Conservation (phyloP, 1,284 basidiomycete genomes). For the Rhizoctonia solani region DNA sequence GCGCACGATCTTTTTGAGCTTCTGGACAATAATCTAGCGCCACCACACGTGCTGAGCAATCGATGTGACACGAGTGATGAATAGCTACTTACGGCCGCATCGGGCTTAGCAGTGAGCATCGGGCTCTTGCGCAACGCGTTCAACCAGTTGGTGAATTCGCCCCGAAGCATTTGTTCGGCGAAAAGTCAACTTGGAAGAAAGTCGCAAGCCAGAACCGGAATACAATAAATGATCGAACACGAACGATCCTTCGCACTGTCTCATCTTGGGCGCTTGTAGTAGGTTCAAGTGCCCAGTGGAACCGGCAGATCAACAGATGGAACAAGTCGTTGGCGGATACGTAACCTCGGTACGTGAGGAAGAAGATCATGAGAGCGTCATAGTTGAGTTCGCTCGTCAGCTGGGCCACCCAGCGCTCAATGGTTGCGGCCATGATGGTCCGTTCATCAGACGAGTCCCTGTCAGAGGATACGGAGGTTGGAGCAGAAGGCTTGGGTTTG, state of each 20-base stretch:
- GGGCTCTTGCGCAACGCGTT: conserved; percentile 74
- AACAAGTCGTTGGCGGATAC: conserved; percentile 74
- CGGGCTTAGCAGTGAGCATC: conserved; percentile 62
- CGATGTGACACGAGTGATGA: not conserved
- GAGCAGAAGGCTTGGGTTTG: not conserved
- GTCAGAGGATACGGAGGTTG: not conserved
- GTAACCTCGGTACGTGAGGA: conserved; percentile 85
- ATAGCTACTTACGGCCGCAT: conserved; percentile 74
- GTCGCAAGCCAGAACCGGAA: conserved; percentile 85
- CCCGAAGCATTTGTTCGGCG: conserved; percentile 73
- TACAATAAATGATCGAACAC: conserved; percentile 84
- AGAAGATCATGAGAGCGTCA: conserved; percentile 82
- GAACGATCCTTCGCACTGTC: conserved; percentile 70
- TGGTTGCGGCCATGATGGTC: conserved; percentile 79
- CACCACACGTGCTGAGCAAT: not conserved
- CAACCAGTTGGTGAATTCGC: conserved; percentile 73
- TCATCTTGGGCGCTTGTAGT: conserved; percentile 58
- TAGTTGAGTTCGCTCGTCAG: conserved; percentile 81
- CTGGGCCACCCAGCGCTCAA: conserved; percentile 89
- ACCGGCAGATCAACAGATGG: conserved; percentile 77
- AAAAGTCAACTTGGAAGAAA: conserved; percentile 86
- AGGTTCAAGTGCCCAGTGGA: conserved; percentile 80
- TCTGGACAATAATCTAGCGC: conserved; percentile 70
- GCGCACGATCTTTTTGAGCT: conserved; percentile 77
- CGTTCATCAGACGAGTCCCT: conserved; percentile 45